Base-by-base conservation (phyloP, 75 land plant species). In the Picea sitchensis region DNA sequence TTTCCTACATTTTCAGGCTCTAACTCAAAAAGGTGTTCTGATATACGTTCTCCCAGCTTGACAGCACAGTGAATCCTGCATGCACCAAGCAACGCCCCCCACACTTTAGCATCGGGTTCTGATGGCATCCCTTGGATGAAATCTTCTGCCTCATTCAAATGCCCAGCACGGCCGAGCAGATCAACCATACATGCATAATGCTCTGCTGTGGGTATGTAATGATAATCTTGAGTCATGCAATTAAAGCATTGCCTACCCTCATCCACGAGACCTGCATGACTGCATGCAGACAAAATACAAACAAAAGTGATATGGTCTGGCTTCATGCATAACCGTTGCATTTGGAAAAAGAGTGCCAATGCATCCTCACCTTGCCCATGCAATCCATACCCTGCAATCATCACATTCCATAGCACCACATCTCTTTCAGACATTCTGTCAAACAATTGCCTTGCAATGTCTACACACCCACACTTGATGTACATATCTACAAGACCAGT, bases 171-270 rank as follows among this genome's bases (percentile, higher is more conserved):
- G 14, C 91, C 86, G 0, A 89, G 77, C 3, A 86, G 76, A 79
- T 89, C 91, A 1, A 86, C 88, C 86, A 87, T 82, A 64, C 89
- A 89, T 11, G 86, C 73, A 71, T 89, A 89, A 73, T 89, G 91
- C 64, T 84, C 84, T 2, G 58, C 80, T 14, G 78, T 18, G 14
- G 84, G 91, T 14, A 20, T 31, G n/a, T 87, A 77, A 17, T 75
- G 80, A 77, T 78, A 83, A 32, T 57, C 14, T n/a, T 87, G 79
- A 71, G 74, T 61, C 89, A 89, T 89, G 5, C 3, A 26, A 3
- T 77, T 54, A 76, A 89, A 89, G 56, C 76, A 73, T 0, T 65
- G 31, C 34, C 83, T 83, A 13, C 92, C 92, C 63, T 86, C 78
- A 59, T 86, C 85, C 18, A 88, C 88, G 80, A 83, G 44, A 4